Base-by-base conservation (phyloP, 2,329 filamentous ascomycete genomes). In the Byssochlamys sp. region DNA sequence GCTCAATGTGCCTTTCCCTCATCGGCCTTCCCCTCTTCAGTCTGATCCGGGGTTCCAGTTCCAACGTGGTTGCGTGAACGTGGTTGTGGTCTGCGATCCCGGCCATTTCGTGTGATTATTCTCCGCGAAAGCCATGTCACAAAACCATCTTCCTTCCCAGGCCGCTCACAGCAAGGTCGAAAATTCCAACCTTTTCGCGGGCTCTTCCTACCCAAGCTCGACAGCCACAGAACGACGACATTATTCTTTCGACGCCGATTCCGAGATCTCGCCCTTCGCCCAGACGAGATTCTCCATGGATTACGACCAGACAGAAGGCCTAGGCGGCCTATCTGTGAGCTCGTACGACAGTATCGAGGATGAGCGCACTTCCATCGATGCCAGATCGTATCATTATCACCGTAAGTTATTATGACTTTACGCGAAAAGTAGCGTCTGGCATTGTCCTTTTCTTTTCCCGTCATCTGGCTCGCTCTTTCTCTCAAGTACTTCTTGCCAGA, bases 261-360 rank as follows among this genome's bases (percentile, higher is more conserved):
- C 33, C 4, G 56, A 61, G 6, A 35, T 55, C 49, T 54, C 54
- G 53, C 58, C 58, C 14, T 60, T 55, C 56, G 50, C 58, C n/a
- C 33, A 55, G 10, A 52, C 66, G 58, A 70, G 68, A 55, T 59
- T 68, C 59, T 69, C 66, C 55, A 71, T 73, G 69, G 69, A 74
- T 56, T 73, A 73, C 57, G 72, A 74, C 54, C 72, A 72, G 56
- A 74, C 72, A 1, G 72, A 74, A 56, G 72, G 72, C 54, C 67
- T 74, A 66, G 72, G 72, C 31, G 72, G 72, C 25, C 59, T 74
- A 10, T 74, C 72, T 29, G 72, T 74, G 63, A 74, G 71, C 60
- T 74, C 72, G 33, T 74, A 74, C 60, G 72, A 74, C 53, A 73
- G 71, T 58, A 68, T 74, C 58, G 72, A 74, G 19, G 72, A 74